phyloP scores from a whole-genome alignment of 1,284 basidiomycete species.

The Bondarzewia mesenterica region DNA sequence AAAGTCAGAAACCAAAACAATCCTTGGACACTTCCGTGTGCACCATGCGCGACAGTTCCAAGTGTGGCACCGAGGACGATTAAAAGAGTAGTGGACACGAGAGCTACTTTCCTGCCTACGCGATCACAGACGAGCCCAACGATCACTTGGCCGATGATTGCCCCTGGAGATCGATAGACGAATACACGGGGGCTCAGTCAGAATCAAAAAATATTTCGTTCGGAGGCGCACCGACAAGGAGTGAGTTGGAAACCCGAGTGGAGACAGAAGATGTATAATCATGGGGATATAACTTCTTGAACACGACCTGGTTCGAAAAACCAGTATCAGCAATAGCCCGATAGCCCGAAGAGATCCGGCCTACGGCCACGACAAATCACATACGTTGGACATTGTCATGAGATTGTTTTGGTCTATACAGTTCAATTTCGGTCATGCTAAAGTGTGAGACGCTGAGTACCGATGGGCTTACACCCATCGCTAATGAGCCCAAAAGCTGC shows the following conservation, averaged over 20 bases:
- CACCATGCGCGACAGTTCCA: slow-evolving; percentile 64
- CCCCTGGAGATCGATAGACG: too few relatives aligned
- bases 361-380: slow-evolving; percentile 4
- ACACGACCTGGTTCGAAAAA: slow-evolving; percentile 39
- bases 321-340: slow-evolving; percentile 5
- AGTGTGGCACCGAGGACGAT: slow-evolving; percentile 70
- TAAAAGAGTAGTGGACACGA: slow-evolving; percentile 61
- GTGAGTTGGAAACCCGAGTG: slow-evolving; percentile 66
- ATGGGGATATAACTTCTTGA: slow-evolving; percentile 52
- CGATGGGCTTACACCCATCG: slow-evolving; percentile 49
- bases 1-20: slow-evolving; percentile 77
- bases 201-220: too few relatives aligned
- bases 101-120: slow-evolving; percentile 63
- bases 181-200: too few relatives aligned
- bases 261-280: slow-evolving; percentile 54
- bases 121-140: slow-evolving; percentile 69
- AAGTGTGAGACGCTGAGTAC: not conserved
- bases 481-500: slow-evolving; percentile 62
- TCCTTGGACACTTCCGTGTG: slow-evolving; percentile 46
- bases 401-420: slow-evolving; percentile 59
- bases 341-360: not conserved
- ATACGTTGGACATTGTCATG: slow-evolving; percentile 58
- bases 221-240: slow-evolving; percentile 51
- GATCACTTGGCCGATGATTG: slow-evolving; percentile 57
- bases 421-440: slow-evolving; percentile 2